Conservation (phyloP, 352 stramenopile genomes). For the Phytophthora cajani region DNA sequence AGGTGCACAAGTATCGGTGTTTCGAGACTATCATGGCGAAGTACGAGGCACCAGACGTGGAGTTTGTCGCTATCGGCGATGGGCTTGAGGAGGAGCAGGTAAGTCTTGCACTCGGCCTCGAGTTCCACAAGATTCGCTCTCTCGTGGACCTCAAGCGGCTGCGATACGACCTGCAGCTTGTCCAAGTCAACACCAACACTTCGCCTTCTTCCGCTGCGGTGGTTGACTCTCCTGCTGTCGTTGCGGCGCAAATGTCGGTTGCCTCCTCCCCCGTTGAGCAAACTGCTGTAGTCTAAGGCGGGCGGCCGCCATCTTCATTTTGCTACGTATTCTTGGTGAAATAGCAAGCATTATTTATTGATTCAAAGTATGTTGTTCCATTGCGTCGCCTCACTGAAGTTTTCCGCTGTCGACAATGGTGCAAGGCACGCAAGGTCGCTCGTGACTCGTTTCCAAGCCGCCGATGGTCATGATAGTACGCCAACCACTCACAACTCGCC, state of each 20-base stretch:
- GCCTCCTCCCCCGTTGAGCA: slow-evolving; percentile 33
- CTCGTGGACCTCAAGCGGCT: slow-evolving; percentile 70
- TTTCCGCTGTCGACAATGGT: slow-evolving; percentile 73
- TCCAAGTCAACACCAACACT: slow-evolving; percentile 25
- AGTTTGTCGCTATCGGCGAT: slow-evolving; percentile 83
- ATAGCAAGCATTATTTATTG: slow-evolving; percentile 44
- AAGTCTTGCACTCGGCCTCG: slow-evolving; percentile 66
- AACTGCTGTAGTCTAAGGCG: slow-evolving; percentile 34
- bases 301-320: background rate
- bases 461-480: slow-evolving; percentile 63
- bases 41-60: slow-evolving; percentile 51
- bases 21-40: slow-evolving; percentile 79
- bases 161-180: slow-evolving; percentile 66
- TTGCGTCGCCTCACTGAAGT: slow-evolving; percentile 35
- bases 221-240: slow-evolving; percentile 12
- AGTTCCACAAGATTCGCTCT: slow-evolving; percentile 78
- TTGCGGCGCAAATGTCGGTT: slow-evolving; percentile 21
- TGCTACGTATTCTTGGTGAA: slow-evolving; percentile 11
- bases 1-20: slow-evolving; percentile 78
- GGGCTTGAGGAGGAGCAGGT: slow-evolving; percentile 82
- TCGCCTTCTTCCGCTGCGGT: slow-evolving; percentile 8
- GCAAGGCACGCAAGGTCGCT: slow-evolving; percentile 67
- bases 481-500: slow-evolving; percentile 70
- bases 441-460: slow-evolving; percentile 54
- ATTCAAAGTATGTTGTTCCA: background rate